Evolutionary conservation across 2,329 filamentous ascomycete genomes (phyloP), one percentile per base, ranked within the genome.

Genomic region (Colletotrichum cordylinicola): DNA sequence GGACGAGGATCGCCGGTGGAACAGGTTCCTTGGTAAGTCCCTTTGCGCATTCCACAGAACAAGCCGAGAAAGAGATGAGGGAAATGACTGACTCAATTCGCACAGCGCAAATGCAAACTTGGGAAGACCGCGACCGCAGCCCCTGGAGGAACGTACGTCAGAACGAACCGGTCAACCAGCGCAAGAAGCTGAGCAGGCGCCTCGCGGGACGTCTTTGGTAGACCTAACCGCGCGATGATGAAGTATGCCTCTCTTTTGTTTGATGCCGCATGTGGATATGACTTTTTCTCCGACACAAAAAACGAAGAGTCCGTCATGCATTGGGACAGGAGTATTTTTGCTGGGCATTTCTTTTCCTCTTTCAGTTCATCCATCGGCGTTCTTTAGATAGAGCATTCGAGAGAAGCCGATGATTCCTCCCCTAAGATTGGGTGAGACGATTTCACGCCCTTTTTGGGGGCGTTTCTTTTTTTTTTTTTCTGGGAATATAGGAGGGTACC

Each of bases 1-100:
- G 58, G 85, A 87, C 37, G 91, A 93, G 83, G 90, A 93, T 78
- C 85, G 86, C 75, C 86, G 90, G 64, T 93, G 91, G 91, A 91
- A 93, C 81, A 90, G 88, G 86, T 89, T 92, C 77, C 82, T 93
- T 18, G 86, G 91, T 91, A 82, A 83, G 89, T 86, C 78, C 56
- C 67, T 16, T 74, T 27, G 67, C 12, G 72, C 4, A 24, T 39
- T 56, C 15, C 4, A 43, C 18, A 13, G 43, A 21, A 48, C 18
- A 43, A 43, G 39, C 8, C 5, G 39, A 48, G 16, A 4, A 18
- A 48, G 39, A 43, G 39, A 52, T 5, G 21, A 10, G 24, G 10
- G 39, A 15, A 21, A 33, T 24, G 7, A 24, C 27, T 72, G 21
- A 72, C 62, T 16, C n/a, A 15, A 15, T 27, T 74, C n/a, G 4